These are phyloP conservation scores for Xylaria sp. DNA, from an alignment of 2,329 filamentous ascomycete genomes.

Conservation along the genomic window DNA sequence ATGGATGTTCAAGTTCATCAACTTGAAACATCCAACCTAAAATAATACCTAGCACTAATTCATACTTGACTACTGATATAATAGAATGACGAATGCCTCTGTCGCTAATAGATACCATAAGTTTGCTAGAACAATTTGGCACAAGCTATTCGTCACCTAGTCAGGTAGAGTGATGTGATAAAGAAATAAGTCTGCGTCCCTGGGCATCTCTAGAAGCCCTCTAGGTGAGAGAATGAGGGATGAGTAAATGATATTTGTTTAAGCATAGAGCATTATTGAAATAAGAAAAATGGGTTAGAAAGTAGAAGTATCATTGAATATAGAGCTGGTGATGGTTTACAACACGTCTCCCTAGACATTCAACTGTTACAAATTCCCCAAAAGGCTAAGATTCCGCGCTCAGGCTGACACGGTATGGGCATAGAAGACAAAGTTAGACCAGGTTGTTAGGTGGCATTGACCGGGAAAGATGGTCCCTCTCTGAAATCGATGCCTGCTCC, in stretches of 20 bases:
- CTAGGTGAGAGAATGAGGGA: not conserved
- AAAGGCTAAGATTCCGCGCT: slow-evolving; percentile 5
- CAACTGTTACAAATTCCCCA: slow-evolving; percentile 2
- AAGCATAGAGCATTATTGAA: not conserved
- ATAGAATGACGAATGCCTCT: not conserved
- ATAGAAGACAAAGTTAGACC: slow-evolving; percentile 8
- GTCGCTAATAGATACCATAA: not conserved
- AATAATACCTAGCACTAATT: not conserved
- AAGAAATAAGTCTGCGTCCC: no score
- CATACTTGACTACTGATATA: not conserved
- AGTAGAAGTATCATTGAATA: not conserved
- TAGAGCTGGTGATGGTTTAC: not conserved
- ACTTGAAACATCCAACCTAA: slow-evolving; percentile 1
- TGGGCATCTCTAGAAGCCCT: no score
- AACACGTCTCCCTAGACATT: not conserved
- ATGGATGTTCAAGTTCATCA: not conserved
- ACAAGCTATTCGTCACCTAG: not conserved
- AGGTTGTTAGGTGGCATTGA: slow-evolving; percentile 29
- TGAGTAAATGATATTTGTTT: not conserved
- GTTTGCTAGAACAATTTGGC: not conserved
- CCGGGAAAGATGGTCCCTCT: slow-evolving; percentile 23
- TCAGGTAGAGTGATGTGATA: not conserved
- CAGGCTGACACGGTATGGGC: slow-evolving; percentile 2
- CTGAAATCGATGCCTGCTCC: not conserved
- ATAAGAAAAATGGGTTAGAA: not conserved